These are phyloP conservation scores for Epicoccum sorghinum DNA, from an alignment of 2,329 filamentous ascomycete genomes.

Conservation along the genomic window DNA sequence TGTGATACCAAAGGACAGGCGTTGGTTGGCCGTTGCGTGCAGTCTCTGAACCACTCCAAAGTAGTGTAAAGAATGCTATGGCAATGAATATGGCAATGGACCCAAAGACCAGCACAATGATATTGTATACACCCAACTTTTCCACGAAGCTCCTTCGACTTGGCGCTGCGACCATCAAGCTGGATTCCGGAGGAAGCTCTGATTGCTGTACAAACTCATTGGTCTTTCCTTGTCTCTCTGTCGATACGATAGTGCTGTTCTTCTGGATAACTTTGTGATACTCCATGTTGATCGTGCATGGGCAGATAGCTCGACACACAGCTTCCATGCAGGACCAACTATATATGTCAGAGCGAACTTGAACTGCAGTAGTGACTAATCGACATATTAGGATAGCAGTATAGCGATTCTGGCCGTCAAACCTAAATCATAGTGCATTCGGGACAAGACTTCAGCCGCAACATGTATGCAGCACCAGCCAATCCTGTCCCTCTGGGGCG, in stretches of 20 bases:
- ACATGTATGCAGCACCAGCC: not conserved
- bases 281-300: not conserved
- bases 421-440: too few relatives aligned
- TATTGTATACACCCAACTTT: conserved; percentile 13
- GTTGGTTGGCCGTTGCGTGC: not conserved
- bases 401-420: too few relatives aligned
- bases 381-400: not conserved
- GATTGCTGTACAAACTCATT: not conserved
- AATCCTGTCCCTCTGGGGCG: not conserved
- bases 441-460: conserved; percentile 2
- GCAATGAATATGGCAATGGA: conserved; percentile 4
- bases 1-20: conserved; percentile 5
- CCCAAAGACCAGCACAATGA: conserved; percentile 5
- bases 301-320: not conserved
- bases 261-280: not conserved
- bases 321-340: not conserved
- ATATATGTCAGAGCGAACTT: too few relatives aligned
- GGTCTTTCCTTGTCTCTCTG: not conserved
- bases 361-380: too few relatives aligned
- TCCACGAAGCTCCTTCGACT: conserved; percentile 3
- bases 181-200: not conserved
- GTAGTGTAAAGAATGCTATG: conserved; percentile 9
- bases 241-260: not conserved
- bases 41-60: conserved; percentile 6
- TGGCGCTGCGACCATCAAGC: not conserved